Base-by-base conservation (phyloP, 371 early-diverging fungal genomes). In the Syncephalastrum racemosum region DNA sequence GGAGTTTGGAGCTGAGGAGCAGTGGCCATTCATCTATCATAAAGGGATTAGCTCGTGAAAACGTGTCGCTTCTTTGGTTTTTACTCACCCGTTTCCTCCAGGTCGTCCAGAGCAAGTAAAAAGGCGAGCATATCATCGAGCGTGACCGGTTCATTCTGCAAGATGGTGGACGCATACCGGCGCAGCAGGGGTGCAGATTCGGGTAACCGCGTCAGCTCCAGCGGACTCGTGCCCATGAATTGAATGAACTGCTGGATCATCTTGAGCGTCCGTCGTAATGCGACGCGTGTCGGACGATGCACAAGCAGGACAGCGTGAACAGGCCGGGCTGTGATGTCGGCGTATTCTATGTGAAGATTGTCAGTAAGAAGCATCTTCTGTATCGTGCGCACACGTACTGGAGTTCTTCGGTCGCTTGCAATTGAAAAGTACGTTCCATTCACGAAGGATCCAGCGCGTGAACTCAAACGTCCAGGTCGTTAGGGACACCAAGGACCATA, bases 401-500 rank as follows among this genome's bases (percentile, higher is more conserved):
- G 70, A 59, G 23, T 45, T 47, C 15, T 59, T 63, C 5, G 68
- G 67, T 14, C 60, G 62, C 46, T 60, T 63, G 41, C 62, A 59
- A 44, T 73, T 61, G 41, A 77, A 64, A 1, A 73, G 45, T 50
- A 71, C 50, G 46, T 68, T 59, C 77, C 74, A 73, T 51, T 73
- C 67, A 25, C 58, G 64, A 40, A 77, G 52, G 14, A 68, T 48
- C 74, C 74, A 74, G 44, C 63, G 55, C 15, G 70, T 51, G 48
- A 62, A 72, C 41, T 73, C 70, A 18, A 65, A 59, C 4, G 58
- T 62, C 78, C 78, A 77, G 4, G 46, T 65, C 1, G 74, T 59
- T 12, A 77, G 51, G 3, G 72, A 64, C 18, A 68, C 54, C 15
- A 77, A 42, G 0, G 78, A 74, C 74, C 74, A 77, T 54, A 77